Base-by-base conservation (phyloP, 305 asterid genomes). In the Fraxinus floribunda region DNA sequence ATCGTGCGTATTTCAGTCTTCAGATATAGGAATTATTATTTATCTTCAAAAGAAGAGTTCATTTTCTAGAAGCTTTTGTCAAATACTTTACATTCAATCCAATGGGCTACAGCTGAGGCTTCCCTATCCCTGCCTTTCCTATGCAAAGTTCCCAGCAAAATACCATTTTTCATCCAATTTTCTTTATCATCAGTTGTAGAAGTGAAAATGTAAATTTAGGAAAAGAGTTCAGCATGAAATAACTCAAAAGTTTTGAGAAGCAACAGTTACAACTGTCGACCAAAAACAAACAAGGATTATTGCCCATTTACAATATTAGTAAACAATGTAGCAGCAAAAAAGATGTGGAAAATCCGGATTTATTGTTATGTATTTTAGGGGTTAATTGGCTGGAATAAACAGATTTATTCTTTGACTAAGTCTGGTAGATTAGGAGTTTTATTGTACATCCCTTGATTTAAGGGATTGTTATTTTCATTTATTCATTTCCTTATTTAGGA, bases 221-320 rank as follows among this genome's bases (percentile, higher is more conserved):
- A 30, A n/a, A 15, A 66, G 62, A 82, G 78, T 30, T 34, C 24
- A 32, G 83, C 39, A 80, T 60, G 13, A 71, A 71, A 71, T 13
- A 71, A 22, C 76, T 15, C 76, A 49, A 60, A 75, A 75, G 70
- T 74, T 74, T 60, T 41, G 77, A 79, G 83, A 85, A 46, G 76
- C 71, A 82, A 41, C 82, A 77, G 75, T 64, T 26, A 85, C 39
- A 62, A 20, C 68, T 15, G 49, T 38, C 10, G 41, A 49, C 71
- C 18, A 71, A 60, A 72, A 49, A 41, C 73, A 46, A 30, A 44
- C 35, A 80, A 84, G 39, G 71, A 35, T 24, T 76, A 49, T 73
- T 80, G 76, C 68, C 71, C 64, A 79, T 73, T 75, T 66, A 38
- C 22, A 70, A 35, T 68, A 82, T 75, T 66, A 80, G 46, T 64